A percentile compares a stretch with the other conserved stretches of the same genome.
Evolutionary conservation across 345 rosid species (phyloP).

Genomic region (Ailanthus altissimus): DNA sequence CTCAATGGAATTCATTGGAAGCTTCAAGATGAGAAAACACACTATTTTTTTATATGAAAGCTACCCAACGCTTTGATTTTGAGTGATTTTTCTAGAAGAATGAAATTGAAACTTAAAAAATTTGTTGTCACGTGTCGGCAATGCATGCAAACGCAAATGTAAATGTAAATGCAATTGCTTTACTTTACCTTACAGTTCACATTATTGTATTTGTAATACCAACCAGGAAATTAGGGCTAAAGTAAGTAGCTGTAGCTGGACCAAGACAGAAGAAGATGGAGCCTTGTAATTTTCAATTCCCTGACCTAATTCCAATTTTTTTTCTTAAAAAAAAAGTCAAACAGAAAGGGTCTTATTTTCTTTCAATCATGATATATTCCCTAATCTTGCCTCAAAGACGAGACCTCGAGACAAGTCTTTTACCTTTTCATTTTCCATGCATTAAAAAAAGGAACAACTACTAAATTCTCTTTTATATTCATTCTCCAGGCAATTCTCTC

Average conservation of each 20-base stretch:
- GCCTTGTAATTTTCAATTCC: background rate
- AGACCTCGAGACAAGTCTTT: background rate
- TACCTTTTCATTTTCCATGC: conserved; percentile 1
- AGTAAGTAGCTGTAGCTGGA: background rate
- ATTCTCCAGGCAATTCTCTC: conserved; percentile 31
- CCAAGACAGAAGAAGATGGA: conserved; percentile 12
- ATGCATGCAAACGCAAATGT: background rate
- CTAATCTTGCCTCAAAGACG: background rate
- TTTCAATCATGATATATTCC: conserved; percentile 12
- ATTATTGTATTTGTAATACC: conserved; percentile 26
- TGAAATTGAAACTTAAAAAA: background rate
- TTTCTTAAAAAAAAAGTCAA: conserved; percentile 63
- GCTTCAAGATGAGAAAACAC: background rate
- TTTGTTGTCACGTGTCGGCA: background rate
- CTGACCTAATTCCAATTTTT: conserved; percentile 37
- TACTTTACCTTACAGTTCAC: too few relatives aligned
- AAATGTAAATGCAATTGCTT: too few relatives aligned
- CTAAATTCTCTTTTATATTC: background rate
- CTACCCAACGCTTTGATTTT: conserved; percentile 28
- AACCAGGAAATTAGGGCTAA: conserved; percentile 2
- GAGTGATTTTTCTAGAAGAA: conserved; percentile 22
- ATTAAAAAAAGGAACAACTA: background rate
- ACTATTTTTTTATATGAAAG: background rate
- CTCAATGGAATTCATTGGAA: background rate
- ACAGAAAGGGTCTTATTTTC: conserved; percentile 37